phyloP scores from a whole-genome alignment of 2,329 filamentous ascomycete species.

The Incumbomyces delicatus region DNA sequence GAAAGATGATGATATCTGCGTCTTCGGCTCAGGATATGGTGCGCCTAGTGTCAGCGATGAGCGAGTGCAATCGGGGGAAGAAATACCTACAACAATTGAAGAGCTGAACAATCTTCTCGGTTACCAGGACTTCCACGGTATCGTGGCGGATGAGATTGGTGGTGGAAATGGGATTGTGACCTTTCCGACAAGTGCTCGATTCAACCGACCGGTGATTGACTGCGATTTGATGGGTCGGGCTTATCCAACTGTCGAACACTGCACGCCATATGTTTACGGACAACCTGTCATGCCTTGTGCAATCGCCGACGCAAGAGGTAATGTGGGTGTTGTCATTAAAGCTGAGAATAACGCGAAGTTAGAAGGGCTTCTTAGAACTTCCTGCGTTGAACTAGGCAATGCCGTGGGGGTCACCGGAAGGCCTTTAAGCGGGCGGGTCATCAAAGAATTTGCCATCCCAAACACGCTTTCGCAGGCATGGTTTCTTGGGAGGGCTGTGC shows the following conservation, averaged over 20 bases:
- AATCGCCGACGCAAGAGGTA: slow-evolving; percentile 34
- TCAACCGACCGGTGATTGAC: slow-evolving; percentile 34
- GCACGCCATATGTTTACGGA: slow-evolving; percentile 34
- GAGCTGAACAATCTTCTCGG: slow-evolving; percentile 25
- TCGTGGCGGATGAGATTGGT: slow-evolving; percentile 27
- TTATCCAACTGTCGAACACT: slow-evolving; percentile 38
- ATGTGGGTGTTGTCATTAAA: slow-evolving; percentile 24
- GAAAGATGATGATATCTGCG: slow-evolving; percentile 31
- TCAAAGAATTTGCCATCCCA: slow-evolving; percentile 22
- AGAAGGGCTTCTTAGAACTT: slow-evolving; percentile 21
- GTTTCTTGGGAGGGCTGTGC: slow-evolving; percentile 24
- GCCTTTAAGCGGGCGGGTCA: slow-evolving; percentile 19
- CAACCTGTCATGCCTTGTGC: slow-evolving; percentile 31
- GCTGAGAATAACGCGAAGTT: slow-evolving; percentile 21
- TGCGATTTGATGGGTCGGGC: slow-evolving; percentile 41
- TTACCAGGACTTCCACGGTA: slow-evolving; percentile 28
- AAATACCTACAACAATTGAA: slow-evolving; percentile 27
- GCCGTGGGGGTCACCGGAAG: slow-evolving; percentile 18
- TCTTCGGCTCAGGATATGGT: slow-evolving; percentile 39
- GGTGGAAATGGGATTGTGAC: slow-evolving; percentile 31
- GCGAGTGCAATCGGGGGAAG: slow-evolving; percentile 20
- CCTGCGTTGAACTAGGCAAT: slow-evolving; percentile 23
- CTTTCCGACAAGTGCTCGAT: slow-evolving; percentile 22
- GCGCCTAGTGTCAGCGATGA: slow-evolving; percentile 25
- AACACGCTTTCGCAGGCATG: slow-evolving; percentile 26